A percentile compares a stretch with the other conserved stretches of the same genome.
These are phyloP conservation scores for Pseudophaeomoniella oleicola DNA, from an alignment of 2,329 filamentous ascomycete species.

Conservation along the genomic window DNA sequence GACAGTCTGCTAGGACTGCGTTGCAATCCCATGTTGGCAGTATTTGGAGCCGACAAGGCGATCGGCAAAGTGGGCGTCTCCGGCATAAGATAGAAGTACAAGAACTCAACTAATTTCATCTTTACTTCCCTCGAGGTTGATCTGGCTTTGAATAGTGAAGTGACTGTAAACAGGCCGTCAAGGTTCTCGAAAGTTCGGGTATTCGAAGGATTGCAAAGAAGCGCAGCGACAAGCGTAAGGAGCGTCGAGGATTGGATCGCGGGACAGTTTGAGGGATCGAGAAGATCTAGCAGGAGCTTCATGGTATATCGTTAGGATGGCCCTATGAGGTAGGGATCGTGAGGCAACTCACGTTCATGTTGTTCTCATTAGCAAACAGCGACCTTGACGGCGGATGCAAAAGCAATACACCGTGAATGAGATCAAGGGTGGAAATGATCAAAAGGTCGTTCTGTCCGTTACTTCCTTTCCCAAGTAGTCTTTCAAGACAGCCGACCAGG, in stretches of 20 bases:
- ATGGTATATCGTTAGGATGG: not conserved
- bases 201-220: conserved; percentile 75
- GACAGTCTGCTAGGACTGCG: conserved; percentile 55
- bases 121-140: conserved; percentile 79
- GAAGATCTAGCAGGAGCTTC: conserved; percentile 76
- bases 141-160: conserved; percentile 81
- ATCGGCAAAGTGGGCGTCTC: conserved; percentile 42
- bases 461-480: conserved; percentile 67
- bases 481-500: conserved; percentile 71
- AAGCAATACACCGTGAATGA: conserved; percentile 76
- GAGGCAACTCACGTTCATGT: conserved; percentile 64
- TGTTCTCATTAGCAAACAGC: conserved; percentile 74
- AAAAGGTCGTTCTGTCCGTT: conserved; percentile 75
- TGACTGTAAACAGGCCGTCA: conserved; percentile 82
- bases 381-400: conserved; percentile 81
- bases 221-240: conserved; percentile 74
- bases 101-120: conserved; percentile 87
- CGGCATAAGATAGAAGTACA: conserved; percentile 98
- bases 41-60: conserved; percentile 26
- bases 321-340: not conserved
- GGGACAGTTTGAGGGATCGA: conserved; percentile 82
- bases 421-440: conserved; percentile 73
- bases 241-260: conserved; percentile 83
- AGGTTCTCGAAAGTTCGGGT: conserved; percentile 84
- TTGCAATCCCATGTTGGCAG: conserved; percentile 37